A percentile compares a stretch with the other conserved stretches of the same genome.
Conservation (phyloP, 768 basidiomycete genomes). For the Russula olivacea region DNA sequence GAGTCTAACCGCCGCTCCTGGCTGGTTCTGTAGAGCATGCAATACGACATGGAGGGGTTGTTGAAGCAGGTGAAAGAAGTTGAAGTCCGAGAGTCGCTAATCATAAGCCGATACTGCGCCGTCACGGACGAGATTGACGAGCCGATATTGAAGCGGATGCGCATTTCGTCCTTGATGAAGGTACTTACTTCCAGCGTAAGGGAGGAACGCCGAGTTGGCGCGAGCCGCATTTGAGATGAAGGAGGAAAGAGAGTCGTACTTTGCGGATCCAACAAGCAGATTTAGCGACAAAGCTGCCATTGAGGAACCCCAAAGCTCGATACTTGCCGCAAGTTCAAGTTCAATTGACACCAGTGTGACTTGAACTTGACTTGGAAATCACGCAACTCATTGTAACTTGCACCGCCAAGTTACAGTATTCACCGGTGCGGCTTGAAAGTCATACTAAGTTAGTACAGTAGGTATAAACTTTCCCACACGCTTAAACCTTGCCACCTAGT, state of each 20-base stretch:
- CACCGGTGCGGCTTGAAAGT: no score
- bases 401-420: no score
- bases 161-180: constrained; percentile 12
- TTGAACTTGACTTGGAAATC: no score
- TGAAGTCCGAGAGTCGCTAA: constrained; percentile 91
- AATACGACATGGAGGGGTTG: constrained; percentile 97
- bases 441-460: no score
- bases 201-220: constrained; percentile 59
- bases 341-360: no score
- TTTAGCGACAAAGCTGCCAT: constrained; percentile 82
- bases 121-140: constrained; percentile 97
- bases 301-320: constrained; percentile 53
- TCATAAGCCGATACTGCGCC: constrained; percentile 73
- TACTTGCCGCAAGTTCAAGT: no score
- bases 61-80: constrained; percentile 97
- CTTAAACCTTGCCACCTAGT: no score
- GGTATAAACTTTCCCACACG: no score
- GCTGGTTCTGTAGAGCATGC: constrained; percentile 59
- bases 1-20: neutral
- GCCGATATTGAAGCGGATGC: constrained; percentile 92
- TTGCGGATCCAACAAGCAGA: constrained; percentile 85
- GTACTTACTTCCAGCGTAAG: neutral
- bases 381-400: no score
- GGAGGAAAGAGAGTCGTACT: constrained; percentile 72
- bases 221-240: constrained; percentile 75